These are phyloP conservation scores for Solanum chiquidenum DNA, from an alignment of 257 asterid genomes.

Conservation along the genomic window DNA sequence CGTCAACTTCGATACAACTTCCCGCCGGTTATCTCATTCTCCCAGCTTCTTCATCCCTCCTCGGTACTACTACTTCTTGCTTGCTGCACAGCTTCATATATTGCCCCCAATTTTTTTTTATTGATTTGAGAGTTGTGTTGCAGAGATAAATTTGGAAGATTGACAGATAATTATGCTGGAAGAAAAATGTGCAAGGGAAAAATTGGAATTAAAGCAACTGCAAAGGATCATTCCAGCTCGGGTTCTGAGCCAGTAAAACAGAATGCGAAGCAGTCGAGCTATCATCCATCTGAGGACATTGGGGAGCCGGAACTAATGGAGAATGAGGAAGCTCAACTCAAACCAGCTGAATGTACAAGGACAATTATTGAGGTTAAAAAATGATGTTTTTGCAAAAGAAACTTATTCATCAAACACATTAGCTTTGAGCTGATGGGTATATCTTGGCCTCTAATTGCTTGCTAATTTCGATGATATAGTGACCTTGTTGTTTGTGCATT, in stretches of 20 bases:
- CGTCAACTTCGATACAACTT: conserved; percentile 12
- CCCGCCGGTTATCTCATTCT: conserved; percentile 36
- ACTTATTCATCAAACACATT: not conserved
- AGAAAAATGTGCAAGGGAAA: conserved; percentile 19
- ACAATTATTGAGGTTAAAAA: conserved; percentile 71
- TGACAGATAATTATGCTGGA: conserved; percentile 11
- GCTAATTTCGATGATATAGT: not conserved
- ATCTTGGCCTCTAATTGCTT: not conserved
- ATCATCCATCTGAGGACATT: conserved; percentile 94
- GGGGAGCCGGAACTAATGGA: conserved; percentile 44
- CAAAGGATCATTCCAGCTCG: conserved; percentile 32
- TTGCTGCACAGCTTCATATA: not conserved
- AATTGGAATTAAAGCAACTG: conserved; percentile 49
- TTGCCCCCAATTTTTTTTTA: not conserved
- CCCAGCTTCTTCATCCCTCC: conserved; percentile 30
- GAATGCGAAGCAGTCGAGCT: conserved; percentile 79
- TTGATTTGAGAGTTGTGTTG: not conserved
- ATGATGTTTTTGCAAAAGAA: not conserved
- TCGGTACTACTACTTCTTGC: conserved; percentile 21
- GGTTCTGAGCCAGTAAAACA: conserved; percentile 61
- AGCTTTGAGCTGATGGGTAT: not conserved
- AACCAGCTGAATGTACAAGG: conserved; percentile 76
- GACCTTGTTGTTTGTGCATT: not conserved
- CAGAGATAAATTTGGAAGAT: conserved; percentile 26
- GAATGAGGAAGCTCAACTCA: conserved; percentile 49